Percentiles rank a stretch among this genome's conserved stretches.
These are phyloP conservation scores for Linaria vulgaris DNA, from an alignment of 257 asterid species.

Conservation along the genomic window DNA sequence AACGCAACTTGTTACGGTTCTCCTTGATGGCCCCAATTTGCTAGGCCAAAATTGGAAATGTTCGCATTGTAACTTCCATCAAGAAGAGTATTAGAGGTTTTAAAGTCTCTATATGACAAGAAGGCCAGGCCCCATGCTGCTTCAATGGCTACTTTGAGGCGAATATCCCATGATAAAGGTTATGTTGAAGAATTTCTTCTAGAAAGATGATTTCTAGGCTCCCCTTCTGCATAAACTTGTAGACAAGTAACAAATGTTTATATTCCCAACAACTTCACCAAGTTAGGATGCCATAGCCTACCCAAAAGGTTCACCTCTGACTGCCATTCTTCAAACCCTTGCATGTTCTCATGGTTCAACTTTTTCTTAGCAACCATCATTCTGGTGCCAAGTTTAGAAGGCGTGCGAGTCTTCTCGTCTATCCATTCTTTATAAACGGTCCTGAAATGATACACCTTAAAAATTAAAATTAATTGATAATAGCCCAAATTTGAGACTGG, in stretches of 20 bases:
- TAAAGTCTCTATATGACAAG: conserved; percentile 57
- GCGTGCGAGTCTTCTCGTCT: conserved; percentile 44
- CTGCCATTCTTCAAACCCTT: conserved; percentile 67
- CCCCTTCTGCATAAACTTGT: conserved; percentile 57
- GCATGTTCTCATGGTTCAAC: conserved; percentile 45
- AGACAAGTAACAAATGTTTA: conserved; percentile 50
- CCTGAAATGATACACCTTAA: no score
- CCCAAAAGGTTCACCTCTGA: conserved; percentile 63
- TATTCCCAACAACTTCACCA: conserved; percentile 64
- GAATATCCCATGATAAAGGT: conserved; percentile 50
- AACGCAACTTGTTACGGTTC: conserved; percentile 54
- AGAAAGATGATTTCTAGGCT: conserved; percentile 67
- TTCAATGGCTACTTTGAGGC: conserved; percentile 54
- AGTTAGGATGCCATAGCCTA: conserved; percentile 52
- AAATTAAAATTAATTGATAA: no score
- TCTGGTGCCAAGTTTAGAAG: conserved; percentile 42
- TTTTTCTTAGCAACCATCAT: conserved; percentile 57
- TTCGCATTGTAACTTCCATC: conserved; percentile 55
- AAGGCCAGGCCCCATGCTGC: conserved; percentile 58
- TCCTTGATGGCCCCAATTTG: conserved; percentile 54
- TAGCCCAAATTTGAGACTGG: no score
- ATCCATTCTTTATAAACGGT: conserved; percentile 62
- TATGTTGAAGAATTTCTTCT: conserved; percentile 35
- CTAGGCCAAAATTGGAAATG: conserved; percentile 59
- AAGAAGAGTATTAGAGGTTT: conserved; percentile 61